These are phyloP conservation scores for Leptographium procerum DNA, from an alignment of 2,329 filamentous ascomycete species.

Conservation along the genomic window DNA sequence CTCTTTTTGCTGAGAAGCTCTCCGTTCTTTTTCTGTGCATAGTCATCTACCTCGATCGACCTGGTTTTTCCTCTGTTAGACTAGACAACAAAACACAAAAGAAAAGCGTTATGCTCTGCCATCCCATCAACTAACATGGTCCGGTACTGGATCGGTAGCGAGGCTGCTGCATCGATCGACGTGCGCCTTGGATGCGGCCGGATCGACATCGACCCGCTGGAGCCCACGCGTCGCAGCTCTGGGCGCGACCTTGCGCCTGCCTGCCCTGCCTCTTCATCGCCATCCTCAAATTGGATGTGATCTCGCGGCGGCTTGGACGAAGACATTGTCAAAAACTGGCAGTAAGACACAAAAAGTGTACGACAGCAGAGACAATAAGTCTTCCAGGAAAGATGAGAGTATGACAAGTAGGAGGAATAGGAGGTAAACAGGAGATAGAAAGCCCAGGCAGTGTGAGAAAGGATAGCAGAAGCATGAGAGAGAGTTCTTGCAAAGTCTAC, in stretches of 20 bases:
- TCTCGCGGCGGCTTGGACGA: not conserved
- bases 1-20: conserved; percentile 35
- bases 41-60: conserved; percentile 46
- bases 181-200: conserved; percentile 15
- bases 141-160: conserved; percentile 42
- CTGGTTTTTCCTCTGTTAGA: conserved; percentile 20
- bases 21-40: conserved; percentile 30
- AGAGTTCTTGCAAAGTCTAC: not conserved
- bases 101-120: too few species aligned
- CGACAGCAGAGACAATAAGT: too few species aligned
- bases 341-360: too few species aligned
- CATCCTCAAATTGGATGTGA: conserved; percentile 6
- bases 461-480: not conserved
- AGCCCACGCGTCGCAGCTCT: conserved; percentile 4
- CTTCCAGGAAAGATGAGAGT: not conserved
- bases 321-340: too few species aligned
- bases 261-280: conserved; percentile 6
- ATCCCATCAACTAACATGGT: conserved; percentile 34
- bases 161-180: conserved; percentile 27
- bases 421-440: too few species aligned
- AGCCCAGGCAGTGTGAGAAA: not conserved
- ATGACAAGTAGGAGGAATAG: not conserved
- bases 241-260: not conserved
- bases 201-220: conserved; percentile 10
- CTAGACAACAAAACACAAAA: too few species aligned